Evolutionary conservation across 495 filamentous ascomycete genomes (phyloP), one percentile per base, ranked within the genome.

Genomic region (Aspergillus campestris): DNA sequence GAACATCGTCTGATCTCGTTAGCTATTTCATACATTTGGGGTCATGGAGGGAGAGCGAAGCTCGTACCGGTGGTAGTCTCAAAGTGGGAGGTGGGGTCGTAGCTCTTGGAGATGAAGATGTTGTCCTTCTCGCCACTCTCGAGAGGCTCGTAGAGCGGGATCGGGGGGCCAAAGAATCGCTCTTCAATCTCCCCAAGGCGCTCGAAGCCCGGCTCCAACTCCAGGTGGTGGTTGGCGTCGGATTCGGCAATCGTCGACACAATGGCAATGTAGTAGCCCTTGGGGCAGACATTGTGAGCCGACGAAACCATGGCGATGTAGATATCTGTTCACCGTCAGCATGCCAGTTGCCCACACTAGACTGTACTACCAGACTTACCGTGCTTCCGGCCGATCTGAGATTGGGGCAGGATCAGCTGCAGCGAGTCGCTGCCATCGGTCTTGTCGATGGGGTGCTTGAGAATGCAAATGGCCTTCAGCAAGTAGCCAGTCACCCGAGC

Each of bases 251-350:
- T 95, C 47, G 94, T 99, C 40, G 88, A 94, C 42, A 99, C 89
- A 54, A 95, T 96, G 49, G 92, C 94, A 54, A 99, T 89, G 72
- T 94, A 97, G 78, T 96, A 97, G 34, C 90, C 92, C 76, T 95
- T 95, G 44, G 94, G 92, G 72, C 94, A 97, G 55, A 97, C 94
- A 60, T 94, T 97, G 74, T 97, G 94, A 7, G 91, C 87, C 27
- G 89, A 86, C 7, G 89, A 95, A 51, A 99, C 90, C 60, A 92
- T 81, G 38, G 94, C 91, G 61, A 99, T 88, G 73, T 99, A 99
- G 64, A 99, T 94, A 66, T 99, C 89, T 92, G 53, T 1, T 34
- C 7, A 1, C 11, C 8, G 50, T 71, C 46, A 74, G 65, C 38
- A 15, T 31, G 33, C 1, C 8, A 14, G 18, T 49, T 34, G 14